Conservation (phyloP, 345 rosid species). For the Citrus sp. region DNA sequence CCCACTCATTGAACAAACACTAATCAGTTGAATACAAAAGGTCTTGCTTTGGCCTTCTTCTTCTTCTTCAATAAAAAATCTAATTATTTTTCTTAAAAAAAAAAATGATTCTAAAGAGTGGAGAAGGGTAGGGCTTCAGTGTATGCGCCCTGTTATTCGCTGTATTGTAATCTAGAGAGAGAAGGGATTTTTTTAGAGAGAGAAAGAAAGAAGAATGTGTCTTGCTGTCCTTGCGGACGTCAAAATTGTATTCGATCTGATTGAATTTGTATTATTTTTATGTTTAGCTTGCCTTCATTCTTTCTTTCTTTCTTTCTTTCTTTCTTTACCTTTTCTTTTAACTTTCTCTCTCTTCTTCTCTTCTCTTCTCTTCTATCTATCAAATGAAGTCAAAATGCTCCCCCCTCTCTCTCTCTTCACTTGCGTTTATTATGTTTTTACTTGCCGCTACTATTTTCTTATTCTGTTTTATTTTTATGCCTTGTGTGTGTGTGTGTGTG, state of each 20-base stretch:
- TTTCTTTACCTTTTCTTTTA: conserved; percentile 23
- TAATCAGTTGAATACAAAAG: conserved; percentile 3
- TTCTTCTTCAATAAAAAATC: conserved; percentile 16
- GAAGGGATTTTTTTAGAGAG: conserved; percentile 14
- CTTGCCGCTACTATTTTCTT: background rate
- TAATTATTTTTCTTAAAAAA: background rate
- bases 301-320: conserved; percentile 38
- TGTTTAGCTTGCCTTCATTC: no score
- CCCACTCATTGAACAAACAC: background rate
- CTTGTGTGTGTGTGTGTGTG: background rate
- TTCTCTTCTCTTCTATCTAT: conserved; percentile 10
- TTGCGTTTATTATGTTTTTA: background rate
- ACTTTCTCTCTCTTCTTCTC: conserved; percentile 6
- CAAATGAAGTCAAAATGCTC: conserved; percentile 50
- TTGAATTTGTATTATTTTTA: conserved; percentile 38
- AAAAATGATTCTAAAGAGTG: background rate
- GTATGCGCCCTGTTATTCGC: conserved; percentile 57
- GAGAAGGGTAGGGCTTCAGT: conserved; percentile 19
- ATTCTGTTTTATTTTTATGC: background rate
- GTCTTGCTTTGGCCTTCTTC: conserved; percentile 7
- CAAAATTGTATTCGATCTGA: conserved; percentile 72
- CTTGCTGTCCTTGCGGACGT: conserved; percentile 89
- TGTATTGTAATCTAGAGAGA: conserved; percentile 47
- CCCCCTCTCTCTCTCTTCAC: background rate
- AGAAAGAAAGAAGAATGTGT: conserved; percentile 21